These are phyloP conservation scores for Yarrowia bubula DNA, from an alignment of 805 yeast genomes.

Conservation along the genomic window DNA sequence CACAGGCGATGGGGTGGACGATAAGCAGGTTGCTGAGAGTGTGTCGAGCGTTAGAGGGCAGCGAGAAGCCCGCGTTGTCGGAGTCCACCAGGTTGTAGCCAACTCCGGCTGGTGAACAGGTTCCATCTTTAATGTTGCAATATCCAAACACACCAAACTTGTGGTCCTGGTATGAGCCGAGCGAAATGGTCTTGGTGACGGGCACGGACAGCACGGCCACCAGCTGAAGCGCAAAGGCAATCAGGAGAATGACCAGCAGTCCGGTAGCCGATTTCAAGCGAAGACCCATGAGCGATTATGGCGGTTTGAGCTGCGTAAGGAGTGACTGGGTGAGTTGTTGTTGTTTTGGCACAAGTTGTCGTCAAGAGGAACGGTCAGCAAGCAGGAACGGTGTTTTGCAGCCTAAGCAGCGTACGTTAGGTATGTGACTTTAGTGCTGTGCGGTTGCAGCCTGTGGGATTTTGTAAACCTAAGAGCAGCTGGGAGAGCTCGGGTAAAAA, in stretches of 20 bases:
- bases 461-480: background rate
- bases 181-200: slow-evolving; percentile 47
- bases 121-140: slow-evolving; percentile 44
- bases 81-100: slow-evolving; percentile 45
- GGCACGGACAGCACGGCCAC: slow-evolving; percentile 64
- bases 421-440: background rate
- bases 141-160: slow-evolving; percentile 71
- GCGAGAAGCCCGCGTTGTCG: slow-evolving; percentile 44
- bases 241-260: slow-evolving; percentile 43
- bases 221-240: slow-evolving; percentile 58
- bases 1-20: slow-evolving; percentile 66
- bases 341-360: background rate
- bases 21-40: slow-evolving; percentile 59
- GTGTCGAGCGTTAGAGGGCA: slow-evolving; percentile 60
- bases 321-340: slow-evolving; percentile 9
- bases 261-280: slow-evolving; percentile 40
- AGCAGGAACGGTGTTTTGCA: background rate
- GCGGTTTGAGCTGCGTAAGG: background rate
- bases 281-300: slow-evolving; percentile 31
- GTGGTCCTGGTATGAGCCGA: slow-evolving; percentile 51
- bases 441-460: background rate
- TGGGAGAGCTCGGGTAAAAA: background rate
- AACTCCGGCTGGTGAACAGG: slow-evolving; percentile 45
- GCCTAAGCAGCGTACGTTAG: background rate
- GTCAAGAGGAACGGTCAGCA: background rate